These are phyloP conservation scores for Fagopyrum homotropicum DNA, from an alignment of 148 eudicot genomes.

Conservation along the genomic window DNA sequence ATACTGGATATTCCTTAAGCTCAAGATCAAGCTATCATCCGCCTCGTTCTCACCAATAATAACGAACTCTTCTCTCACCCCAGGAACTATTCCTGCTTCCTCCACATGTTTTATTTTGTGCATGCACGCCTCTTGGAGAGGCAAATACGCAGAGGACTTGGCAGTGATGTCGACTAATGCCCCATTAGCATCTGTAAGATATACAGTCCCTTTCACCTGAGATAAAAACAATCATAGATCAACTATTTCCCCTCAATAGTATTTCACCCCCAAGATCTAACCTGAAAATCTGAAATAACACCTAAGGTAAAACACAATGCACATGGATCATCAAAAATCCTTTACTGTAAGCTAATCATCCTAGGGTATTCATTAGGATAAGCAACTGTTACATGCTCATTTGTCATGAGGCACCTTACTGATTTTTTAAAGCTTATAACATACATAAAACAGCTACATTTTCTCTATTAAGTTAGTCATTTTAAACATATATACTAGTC, in stretches of 20 bases:
- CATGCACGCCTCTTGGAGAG: conserved; percentile 71
- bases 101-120: conserved; percentile 54
- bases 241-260: background rate
- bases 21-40: conserved; percentile 80
- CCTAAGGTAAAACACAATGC: background rate
- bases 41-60: conserved; percentile 72
- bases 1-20: conserved; percentile 60
- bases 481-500: background rate
- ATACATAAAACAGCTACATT: background rate
- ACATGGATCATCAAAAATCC: background rate
- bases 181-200: conserved; percentile 53
- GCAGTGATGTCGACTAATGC: conserved; percentile 85
- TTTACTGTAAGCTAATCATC: background rate
- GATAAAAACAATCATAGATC: conserved; percentile 13
- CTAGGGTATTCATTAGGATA: background rate
- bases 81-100: conserved; percentile 85
- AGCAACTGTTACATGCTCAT: conserved; percentile 1
- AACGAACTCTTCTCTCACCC: conserved; percentile 64
- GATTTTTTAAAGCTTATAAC: background rate
- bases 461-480: background rate
- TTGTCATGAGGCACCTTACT: background rate
- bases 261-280: conserved; percentile 1
- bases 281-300: background rate
- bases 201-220: conserved; percentile 86
- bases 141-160: conserved; percentile 87